A percentile compares a stretch with the other conserved stretches of the same genome.
These are phyloP conservation scores for Colletotrichum kahawae DNA, from an alignment of 2,329 filamentous ascomycete species.

Conservation along the genomic window DNA sequence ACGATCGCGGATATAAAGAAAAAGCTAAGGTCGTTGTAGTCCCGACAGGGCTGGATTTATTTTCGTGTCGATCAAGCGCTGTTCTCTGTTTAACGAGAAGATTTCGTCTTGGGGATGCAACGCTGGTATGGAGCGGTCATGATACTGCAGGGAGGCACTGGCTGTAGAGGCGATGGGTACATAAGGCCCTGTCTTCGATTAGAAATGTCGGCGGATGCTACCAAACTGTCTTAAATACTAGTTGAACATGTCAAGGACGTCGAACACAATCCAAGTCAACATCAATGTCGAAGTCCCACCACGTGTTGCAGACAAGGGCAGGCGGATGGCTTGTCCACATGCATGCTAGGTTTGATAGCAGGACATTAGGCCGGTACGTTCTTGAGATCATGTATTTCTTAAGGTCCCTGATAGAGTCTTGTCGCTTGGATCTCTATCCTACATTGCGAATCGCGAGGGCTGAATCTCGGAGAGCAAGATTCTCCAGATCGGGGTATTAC, in stretches of 20 bases:
- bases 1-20: not conserved
- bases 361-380: not conserved
- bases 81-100: not conserved
- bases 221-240: no score
- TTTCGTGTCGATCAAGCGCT: not conserved
- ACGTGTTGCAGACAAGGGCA: not conserved
- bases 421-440: no score
- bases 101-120: not conserved
- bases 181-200: not conserved
- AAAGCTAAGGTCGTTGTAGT: not conserved
- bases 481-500: not conserved
- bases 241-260: no score
- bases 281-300: rapidly evolving
- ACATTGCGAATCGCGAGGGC: no score
- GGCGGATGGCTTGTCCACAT: not conserved
- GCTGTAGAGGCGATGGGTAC: not conserved
- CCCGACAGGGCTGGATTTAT: not conserved
- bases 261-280: not conserved
- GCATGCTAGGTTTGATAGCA: no score
- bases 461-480: not conserved
- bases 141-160: not conserved
- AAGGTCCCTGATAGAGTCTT: no score
- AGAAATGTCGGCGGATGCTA: no score
- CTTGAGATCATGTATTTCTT: not conserved
- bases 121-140: not conserved